Evolutionary conservation across 129 eudicot genomes (phyloP), one percentile per base, ranked within the genome.

Genomic region (Tagetes erecta): DNA sequence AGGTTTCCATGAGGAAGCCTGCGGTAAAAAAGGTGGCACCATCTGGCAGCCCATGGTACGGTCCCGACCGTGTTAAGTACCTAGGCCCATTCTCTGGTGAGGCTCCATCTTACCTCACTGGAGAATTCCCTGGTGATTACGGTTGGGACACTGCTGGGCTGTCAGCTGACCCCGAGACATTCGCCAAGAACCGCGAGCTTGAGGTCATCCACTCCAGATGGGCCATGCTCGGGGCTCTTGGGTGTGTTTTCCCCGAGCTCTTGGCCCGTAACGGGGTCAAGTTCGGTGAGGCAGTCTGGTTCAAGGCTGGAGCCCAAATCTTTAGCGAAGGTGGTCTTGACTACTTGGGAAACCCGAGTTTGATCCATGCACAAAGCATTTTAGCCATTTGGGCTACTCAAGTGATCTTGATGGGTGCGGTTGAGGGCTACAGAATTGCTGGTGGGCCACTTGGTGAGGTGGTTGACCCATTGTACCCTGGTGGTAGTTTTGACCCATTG

Each of bases 371-470:
- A 58, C 84, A 80, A 30, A 80, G 84, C 71, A 80, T 80, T 40
- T 58, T 80, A n/a, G 84, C 84, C 59, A 75, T 82, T 30, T 77
- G 78, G 82, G 84, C 84, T 11, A 80, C 80, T 1, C 84, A 80
- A 20, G 84, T 80, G n/a, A 58, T 80, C 75, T 80, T 80, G 84
- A 80, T 80, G 84, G 84, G 84, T 63, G 84, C 84, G 2, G 84
- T 80, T 36, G 94, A 88, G 82, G 94, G 94, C 35, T 88, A 88
- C 84, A 88, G 90, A 64, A 76, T 85, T 75, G 94, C 94, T 0
- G 94, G 90, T 45, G 94, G 94, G 3, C 94, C 94, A 9, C 85
- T 88, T 10, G 90, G 94, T 50, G 94, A 88, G 83, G 83, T 88
- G 37, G 81, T 77, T n/a, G 94, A 88, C 85, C 94, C 94, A 46